phyloP scores from a whole-genome alignment of 2,329 filamentous ascomycete genomes.

The Clonostachys rosea region DNA sequence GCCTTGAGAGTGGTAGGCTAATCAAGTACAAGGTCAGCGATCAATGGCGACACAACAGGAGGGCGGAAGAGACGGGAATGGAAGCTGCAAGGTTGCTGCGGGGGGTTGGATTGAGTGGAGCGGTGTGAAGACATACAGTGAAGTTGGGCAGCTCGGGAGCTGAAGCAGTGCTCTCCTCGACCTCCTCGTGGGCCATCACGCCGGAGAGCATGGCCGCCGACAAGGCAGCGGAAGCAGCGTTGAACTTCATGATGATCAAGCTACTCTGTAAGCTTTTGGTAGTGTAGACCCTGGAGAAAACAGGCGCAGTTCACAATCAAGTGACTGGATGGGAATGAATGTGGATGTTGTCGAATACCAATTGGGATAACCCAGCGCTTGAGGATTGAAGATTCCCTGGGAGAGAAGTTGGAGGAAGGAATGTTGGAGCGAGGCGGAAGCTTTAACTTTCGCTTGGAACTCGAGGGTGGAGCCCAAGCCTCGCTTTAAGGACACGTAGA shows the following conservation, averaged over 20 bases:
- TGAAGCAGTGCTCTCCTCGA: constrained; percentile 52
- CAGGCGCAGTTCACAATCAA: constrained; percentile 7
- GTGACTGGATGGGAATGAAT: not conserved
- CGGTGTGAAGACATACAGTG: constrained; percentile 61
- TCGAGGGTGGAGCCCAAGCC: not conserved
- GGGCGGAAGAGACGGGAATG: too few species aligned
- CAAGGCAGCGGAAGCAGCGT: constrained; percentile 70
- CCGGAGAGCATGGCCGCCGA: constrained; percentile 69
- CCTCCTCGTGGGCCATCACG: constrained; percentile 65
- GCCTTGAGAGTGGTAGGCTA: constrained; percentile 86
- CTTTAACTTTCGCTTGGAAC: constrained; percentile 2
- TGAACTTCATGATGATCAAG: constrained; percentile 67
- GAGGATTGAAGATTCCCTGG: not conserved
- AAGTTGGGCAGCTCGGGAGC: constrained; percentile 72
- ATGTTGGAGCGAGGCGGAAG: not conserved
- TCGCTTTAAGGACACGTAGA: constrained; percentile 2
- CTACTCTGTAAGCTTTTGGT: constrained; percentile 3
- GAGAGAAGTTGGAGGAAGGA: not conserved
- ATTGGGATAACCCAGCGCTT: constrained; percentile 3
- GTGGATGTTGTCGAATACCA: not conserved
- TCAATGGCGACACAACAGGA: constrained; percentile 1
- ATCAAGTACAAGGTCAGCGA: too few species aligned
- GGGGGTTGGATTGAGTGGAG: too few species aligned
- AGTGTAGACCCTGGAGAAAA: constrained; percentile 7
- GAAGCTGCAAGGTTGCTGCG: too few species aligned